Evolutionary conservation across 2,329 filamentous ascomycete genomes (phyloP), one percentile per base, ranked within the genome.

Genomic region (Atkinsonella texensis): DNA sequence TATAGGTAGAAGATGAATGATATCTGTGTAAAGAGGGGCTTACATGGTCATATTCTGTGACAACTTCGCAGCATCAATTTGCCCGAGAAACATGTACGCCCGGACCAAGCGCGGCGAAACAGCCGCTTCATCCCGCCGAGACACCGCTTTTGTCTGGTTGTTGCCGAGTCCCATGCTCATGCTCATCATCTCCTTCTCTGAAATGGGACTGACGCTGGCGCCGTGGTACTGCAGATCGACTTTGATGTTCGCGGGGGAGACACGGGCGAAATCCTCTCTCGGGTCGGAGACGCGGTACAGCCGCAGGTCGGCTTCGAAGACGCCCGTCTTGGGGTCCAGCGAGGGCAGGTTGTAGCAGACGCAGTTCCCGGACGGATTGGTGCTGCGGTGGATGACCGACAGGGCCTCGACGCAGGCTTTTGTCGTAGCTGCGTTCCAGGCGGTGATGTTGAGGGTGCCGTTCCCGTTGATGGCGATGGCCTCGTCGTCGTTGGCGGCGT

Each of bases 271-370:
- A 4, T 62, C 65, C 33, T 71, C 80, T 4, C 69, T 74, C 0
- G 85, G 74, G 0, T 75, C 67, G 6, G 80, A 81, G 46, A 90
- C 69, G 65, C 84, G 81, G 69, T 82, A 93, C 54, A 93, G 71
- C 50, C 87, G 76, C 48, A 93, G 67, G 63, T 93, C 87, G 32
- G 87, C 86, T 66, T 86, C 79, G 63, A 93, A 93, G 15, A 81
- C 71, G 32, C 87, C 87, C 0, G 78, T 82, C 4, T 67, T 66
- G 58, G 78, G 80, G 68, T 91, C 77, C 52, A 89, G 75, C 40
- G 79, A 80, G 0, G 84, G 82, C 23, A 94, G 68, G 64, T 93
- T 94, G 71, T 91, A 93, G 75, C 88, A 94, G 46, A 87, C 79
- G 53, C 84, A 84, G 46, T 88, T 79, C 48, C 88, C 88, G 10